Evolutionary conservation across 2,329 filamentous ascomycete genomes (phyloP).

Genomic region (Hypoxylon sp.): DNA sequence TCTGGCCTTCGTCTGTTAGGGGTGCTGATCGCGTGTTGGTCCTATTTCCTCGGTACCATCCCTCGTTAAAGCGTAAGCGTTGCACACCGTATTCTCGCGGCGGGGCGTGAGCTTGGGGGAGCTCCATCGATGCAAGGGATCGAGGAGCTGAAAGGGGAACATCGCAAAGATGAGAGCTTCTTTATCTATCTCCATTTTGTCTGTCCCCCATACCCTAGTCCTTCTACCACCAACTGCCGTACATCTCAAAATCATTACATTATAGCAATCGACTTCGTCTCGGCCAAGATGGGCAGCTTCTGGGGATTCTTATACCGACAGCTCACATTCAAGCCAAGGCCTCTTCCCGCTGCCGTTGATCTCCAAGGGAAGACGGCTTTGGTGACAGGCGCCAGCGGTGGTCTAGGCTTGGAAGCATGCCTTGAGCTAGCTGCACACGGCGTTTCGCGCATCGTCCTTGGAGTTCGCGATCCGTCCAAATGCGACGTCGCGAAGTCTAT

Average conservation of each 20-base stretch:
- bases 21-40: not conserved
- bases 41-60: too few relatives aligned
- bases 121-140: not conserved
- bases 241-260: too few relatives aligned
- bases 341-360: slow-evolving; percentile 6
- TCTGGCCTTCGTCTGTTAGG: too few relatives aligned
- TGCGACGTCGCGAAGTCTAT: slow-evolving; percentile 9
- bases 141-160: not conserved
- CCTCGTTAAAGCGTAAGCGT: not conserved
- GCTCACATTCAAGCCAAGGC: slow-evolving; percentile 15
- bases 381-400: slow-evolving; percentile 20
- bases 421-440: slow-evolving; percentile 24
- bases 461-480: slow-evolving; percentile 20
- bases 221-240: not conserved
- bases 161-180: not conserved
- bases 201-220: not conserved
- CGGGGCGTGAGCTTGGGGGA: not conserved
- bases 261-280: not conserved
- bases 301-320: slow-evolving; percentile 17
- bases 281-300: slow-evolving; percentile 11
- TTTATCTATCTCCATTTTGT: not conserved
- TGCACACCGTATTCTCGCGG: not conserved
- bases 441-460: slow-evolving; percentile 24
- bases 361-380: slow-evolving; percentile 14
- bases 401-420: slow-evolving; percentile 28